Evolutionary conservation across 208 protist genomes (phyloP).

Genomic region (Leishmania tarentolae): DNA sequence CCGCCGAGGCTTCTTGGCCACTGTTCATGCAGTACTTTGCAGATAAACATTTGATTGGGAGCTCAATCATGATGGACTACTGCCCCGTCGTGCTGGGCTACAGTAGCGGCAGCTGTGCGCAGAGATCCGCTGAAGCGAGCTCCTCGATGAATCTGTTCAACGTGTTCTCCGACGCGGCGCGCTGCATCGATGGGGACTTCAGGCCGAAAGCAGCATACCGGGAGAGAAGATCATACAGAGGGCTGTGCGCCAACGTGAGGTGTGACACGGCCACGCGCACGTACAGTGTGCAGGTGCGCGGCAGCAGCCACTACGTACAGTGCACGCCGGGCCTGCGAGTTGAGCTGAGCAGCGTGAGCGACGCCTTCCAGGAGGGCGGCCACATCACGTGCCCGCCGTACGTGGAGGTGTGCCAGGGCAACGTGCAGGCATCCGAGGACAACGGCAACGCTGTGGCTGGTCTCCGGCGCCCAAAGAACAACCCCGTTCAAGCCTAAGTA

Average conservation of each 20-base stretch:
- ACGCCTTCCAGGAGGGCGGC: constrained; percentile 8
- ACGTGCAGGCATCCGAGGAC: too few species aligned
- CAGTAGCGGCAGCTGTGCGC: background rate
- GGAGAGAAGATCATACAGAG: background rate
- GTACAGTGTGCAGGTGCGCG: constrained; percentile 12
- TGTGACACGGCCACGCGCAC: background rate
- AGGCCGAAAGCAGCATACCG: background rate
- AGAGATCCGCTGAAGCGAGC: background rate
- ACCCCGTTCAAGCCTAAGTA: too few species aligned
- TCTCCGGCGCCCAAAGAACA: too few species aligned
- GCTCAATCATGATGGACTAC: background rate
- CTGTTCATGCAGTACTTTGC: background rate
- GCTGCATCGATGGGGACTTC: constrained; percentile 4
- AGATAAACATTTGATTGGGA: background rate
- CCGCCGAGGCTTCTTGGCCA: background rate
- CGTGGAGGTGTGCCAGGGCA: constrained; percentile 24
- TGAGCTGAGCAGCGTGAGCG: background rate
- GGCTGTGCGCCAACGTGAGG: constrained; percentile 6
- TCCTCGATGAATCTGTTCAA: background rate
- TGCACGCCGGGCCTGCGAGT: constrained; percentile 3
- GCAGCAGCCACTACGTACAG: background rate
- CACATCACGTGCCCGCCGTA: background rate
- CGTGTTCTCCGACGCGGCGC: constrained; percentile 2
- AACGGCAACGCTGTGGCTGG: too few species aligned
- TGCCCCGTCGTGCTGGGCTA: background rate